Percentiles rank a stretch among this genome's conserved stretches.
These are phyloP conservation scores for Lodderomyces theae DNA, from an alignment of 1,139 yeast species.

Conservation along the genomic window DNA sequence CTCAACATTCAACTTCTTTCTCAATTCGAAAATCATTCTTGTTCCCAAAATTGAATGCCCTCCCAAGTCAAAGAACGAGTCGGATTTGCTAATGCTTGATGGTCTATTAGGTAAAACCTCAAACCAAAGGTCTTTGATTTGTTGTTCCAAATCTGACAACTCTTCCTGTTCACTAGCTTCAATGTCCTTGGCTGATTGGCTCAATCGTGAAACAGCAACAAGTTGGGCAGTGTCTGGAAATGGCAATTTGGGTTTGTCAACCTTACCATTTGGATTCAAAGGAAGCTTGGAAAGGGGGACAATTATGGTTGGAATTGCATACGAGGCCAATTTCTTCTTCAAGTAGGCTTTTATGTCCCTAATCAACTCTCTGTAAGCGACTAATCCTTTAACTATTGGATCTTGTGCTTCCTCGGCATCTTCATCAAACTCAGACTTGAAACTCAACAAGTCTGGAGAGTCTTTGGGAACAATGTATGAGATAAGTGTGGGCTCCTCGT, in stretches of 20 bases:
- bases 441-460: slow-evolving; percentile 52
- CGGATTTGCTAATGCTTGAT: slow-evolving; percentile 68
- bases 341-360: slow-evolving; percentile 78
- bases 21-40: slow-evolving; percentile 88
- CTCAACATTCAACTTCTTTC: slow-evolving; percentile 74
- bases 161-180: slow-evolving; percentile 33
- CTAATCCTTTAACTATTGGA: slow-evolving; percentile 76
- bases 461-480: slow-evolving; percentile 89
- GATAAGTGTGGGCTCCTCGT: slow-evolving; percentile 86
- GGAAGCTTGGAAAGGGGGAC: slow-evolving; percentile 87
- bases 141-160: slow-evolving; percentile 62
- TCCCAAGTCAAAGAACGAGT: slow-evolving; percentile 94
- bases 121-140: slow-evolving; percentile 80
- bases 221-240: slow-evolving; percentile 91
- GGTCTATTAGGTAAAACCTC: slow-evolving; percentile 84
- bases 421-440: slow-evolving; percentile 40
- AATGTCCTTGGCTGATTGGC: slow-evolving; percentile 29
- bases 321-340: slow-evolving; percentile 85
- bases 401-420: slow-evolving; percentile 47
- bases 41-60: slow-evolving; percentile 98
- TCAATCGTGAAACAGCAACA: slow-evolving; percentile 56
- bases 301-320: slow-evolving; percentile 89
- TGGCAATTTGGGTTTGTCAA: slow-evolving; percentile 95
- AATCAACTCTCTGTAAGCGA: slow-evolving; percentile 70
- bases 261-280: slow-evolving; percentile 96